A percentile compares a stretch with the other conserved stretches of the same genome.
Conservation (phyloP, 2,329 filamentous ascomycete species). For the Magnaporthiopsis rhizophila region DNA sequence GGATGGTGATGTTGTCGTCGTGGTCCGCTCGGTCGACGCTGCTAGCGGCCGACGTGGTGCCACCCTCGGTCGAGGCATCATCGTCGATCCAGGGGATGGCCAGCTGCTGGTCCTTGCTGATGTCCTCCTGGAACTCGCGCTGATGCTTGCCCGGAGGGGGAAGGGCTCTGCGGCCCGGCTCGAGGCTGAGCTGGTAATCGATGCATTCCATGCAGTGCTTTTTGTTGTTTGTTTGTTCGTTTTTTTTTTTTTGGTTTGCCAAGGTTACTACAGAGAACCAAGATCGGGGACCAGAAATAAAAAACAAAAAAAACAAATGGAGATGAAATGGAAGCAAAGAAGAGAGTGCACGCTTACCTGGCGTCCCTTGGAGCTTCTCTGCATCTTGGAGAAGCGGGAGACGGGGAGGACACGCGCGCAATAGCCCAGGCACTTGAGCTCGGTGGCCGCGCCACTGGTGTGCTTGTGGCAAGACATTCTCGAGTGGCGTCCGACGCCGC, state of each 20-base stretch:
- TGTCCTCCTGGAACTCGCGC: neutral
- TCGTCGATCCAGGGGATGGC: neutral
- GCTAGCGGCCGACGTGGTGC: neutral
- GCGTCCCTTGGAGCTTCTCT: neutral
- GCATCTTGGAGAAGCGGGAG: conserved; percentile 1
- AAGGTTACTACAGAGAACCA: neutral
- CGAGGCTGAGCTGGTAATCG: conserved; percentile 1
- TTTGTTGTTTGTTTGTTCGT: neutral
- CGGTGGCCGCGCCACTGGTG: neutral
- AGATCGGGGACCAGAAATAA: neutral
- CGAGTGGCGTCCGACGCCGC: neutral
- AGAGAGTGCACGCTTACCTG: neutral
- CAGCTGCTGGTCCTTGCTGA: neutral
- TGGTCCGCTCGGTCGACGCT: neutral
- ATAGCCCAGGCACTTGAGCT: conserved; percentile 1
- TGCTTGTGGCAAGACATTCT: conserved; percentile 1
- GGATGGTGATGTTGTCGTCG: neutral
- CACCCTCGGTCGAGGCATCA: neutral
- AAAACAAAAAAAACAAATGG: neutral
- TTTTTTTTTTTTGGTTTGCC: no score
- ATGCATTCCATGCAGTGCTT: conserved; percentile 2
- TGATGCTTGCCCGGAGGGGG: neutral
- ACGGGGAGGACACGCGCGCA: conserved; percentile 2
- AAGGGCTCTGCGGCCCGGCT: conserved; percentile 1
- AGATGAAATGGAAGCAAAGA: neutral